Evolutionary conservation across 1,284 basidiomycete genomes (phyloP), one percentile per base, ranked within the genome.

Genomic region (Cryptococcus maquisensis): DNA sequence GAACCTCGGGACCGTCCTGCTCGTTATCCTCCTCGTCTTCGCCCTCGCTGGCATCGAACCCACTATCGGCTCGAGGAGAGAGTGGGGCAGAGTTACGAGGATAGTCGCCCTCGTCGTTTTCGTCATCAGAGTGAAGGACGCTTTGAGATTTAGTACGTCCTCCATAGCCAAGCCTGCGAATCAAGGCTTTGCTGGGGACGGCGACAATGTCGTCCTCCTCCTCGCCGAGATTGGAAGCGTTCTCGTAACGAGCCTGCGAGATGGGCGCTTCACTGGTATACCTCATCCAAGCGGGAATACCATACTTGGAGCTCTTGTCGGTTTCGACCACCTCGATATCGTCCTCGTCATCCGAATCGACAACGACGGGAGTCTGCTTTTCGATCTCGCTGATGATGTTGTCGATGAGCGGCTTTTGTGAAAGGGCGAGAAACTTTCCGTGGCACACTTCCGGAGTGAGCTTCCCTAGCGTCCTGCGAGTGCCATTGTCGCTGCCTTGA

Each of bases 201-300:
- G 28, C 36, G n/a, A 44, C 23, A 20, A 44, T 44, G 46, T 37
- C 28, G 18, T 47, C 46, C 10, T 47, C 32, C 12, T 46, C 44
- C 10, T 18, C 44, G 44, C 16, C 21, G 23, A 28, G 28, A 24
- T 46, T 3, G 44, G 44, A 20, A 23, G 40, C 18, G 8, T 16
- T 16, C 28, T 18, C 28, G 15, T 28, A 9, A 26, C 13, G 10
- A 24, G 44, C 23, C 7, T 46, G 23, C 24, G 44, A n/a, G 18
- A 26, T 18, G 28, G 46, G 46, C 18, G 51, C 56, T 18, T 59
- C 57, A 28, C 47, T 53, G 26, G 35, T 9, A 51, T 63, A 65
- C 4, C 63, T 47, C 24, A 63, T n/a, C 9, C 62, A 62, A 4
- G 24, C 21, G 18, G 61, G 60, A 7, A 65, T 40, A 20, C 59